Base-by-base conservation (phyloP, 2,329 filamentous ascomycete genomes). In the Whalleya microplaca region DNA sequence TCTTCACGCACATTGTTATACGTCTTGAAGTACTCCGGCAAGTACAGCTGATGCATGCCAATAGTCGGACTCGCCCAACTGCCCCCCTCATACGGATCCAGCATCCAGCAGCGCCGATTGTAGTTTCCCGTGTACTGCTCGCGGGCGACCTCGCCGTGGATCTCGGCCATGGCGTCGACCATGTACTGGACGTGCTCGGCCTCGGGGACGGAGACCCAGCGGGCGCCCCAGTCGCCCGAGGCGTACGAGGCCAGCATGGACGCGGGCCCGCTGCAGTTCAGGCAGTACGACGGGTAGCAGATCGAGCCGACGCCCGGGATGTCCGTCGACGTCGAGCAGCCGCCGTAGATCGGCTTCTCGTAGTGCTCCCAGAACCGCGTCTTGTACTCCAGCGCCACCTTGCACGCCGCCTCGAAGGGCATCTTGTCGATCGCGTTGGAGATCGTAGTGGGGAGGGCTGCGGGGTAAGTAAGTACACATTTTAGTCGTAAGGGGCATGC, bases 11-110 rank as follows among this genome's bases (percentile, higher is more conserved):
- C 76, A 46, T 86, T 84, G 60, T 80, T 80, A 70, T 91, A 84
- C 0, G 87, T 90, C 67, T 86, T 82, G 66, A 88, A 90, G 66
- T 89, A 91, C n/a, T 87, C 84, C 0, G 89, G 88, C 8, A 91
- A 75, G 63, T 88, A 91, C 21, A 90, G 67, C 62, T 88, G 80
- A 66, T 91, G 87, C 73, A 90, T 86, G 0, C 86, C 87, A 0
- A 85, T 75, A 0, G 77, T 72, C 0, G 88, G 87, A 3, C 72
- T 70, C 1, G 82, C 82, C 87, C 87, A 91, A 6, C 82, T 81
- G 3, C 83, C 87, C 1, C 80, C 80, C 69, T 87, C 79, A 56
- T 84, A 80, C 56, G 83, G 80, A 59, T 90, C 85, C 7, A 80
- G 70, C 49, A 81, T 75, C 88, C 87, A 91, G 75, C 87, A 90